Conservation (phyloP, 129 eudicot species). For the Daucus carota region DNA sequence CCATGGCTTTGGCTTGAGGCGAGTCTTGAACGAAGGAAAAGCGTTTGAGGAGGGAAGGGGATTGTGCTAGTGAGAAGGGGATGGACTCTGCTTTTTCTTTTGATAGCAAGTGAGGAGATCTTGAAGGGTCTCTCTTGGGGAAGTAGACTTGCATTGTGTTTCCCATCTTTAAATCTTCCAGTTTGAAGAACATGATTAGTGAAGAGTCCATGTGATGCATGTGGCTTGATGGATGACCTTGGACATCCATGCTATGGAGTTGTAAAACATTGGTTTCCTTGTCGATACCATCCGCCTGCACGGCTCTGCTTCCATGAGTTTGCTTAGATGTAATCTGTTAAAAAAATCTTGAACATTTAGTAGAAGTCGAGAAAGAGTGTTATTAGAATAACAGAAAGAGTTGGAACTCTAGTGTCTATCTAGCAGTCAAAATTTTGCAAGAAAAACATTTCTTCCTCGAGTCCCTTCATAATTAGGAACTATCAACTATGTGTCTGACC, state of each 20-base stretch:
- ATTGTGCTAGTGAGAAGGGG: slow-evolving; percentile 44
- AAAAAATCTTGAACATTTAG: neutral
- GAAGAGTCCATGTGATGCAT: slow-evolving; percentile 48
- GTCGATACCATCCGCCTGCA: slow-evolving; percentile 12
- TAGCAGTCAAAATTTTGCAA: neutral
- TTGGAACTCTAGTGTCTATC: neutral
- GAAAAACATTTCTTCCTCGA: neutral
- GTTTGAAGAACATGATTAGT: slow-evolving; percentile 52
- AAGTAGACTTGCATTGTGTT: slow-evolving; percentile 52
- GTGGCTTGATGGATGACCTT: slow-evolving; percentile 38
- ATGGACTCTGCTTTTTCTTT: slow-evolving; percentile 58
- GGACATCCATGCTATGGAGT: slow-evolving; percentile 42
- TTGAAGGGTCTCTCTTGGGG: slow-evolving; percentile 37
- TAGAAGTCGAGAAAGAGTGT: neutral
- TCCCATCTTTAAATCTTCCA: slow-evolving; percentile 45
- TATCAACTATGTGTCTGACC: neutral
- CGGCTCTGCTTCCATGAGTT: slow-evolving; percentile 8
- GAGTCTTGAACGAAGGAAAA: slow-evolving; percentile 47
- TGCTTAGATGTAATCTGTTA: neutral
- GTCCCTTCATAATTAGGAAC: neutral
- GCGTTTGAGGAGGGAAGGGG: slow-evolving; percentile 36
- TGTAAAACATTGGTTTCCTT: slow-evolving; percentile 26
- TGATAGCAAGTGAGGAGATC: slow-evolving; percentile 40
- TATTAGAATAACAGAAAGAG: neutral
- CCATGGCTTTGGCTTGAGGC: slow-evolving; percentile 77